These are phyloP conservation scores for Jamesozyma rosinii DNA, from an alignment of 805 yeast genomes.

Conservation along the genomic window DNA sequence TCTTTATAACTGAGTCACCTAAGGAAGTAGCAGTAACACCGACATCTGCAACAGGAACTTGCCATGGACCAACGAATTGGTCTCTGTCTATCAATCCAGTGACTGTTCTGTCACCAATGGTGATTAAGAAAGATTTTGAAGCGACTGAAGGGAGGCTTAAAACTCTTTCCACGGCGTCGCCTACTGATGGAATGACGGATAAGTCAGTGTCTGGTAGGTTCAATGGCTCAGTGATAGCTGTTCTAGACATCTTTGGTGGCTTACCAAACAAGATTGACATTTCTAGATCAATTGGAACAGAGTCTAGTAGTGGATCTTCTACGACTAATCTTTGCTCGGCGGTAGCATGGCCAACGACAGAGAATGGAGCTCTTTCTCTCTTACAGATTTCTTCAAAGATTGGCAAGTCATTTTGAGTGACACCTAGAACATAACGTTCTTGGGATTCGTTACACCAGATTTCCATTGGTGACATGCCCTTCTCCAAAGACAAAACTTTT, in stretches of 20 bases:
- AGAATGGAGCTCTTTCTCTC: constrained; percentile 93
- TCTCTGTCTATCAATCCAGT: constrained; percentile 96
- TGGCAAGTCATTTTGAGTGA: constrained; percentile 65
- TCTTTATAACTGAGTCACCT: constrained; percentile 55
- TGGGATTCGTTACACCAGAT: constrained; percentile 99
- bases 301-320: constrained; percentile 65
- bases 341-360: constrained; percentile 92
- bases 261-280: constrained; percentile 94
- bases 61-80: constrained; percentile 99
- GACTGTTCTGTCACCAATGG: constrained; percentile 98
- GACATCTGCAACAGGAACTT: constrained; percentile 96
- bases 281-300: constrained; percentile 89
- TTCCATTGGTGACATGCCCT: constrained; percentile 99
- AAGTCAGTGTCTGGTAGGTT: constrained; percentile 34
- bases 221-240: constrained; percentile 54
- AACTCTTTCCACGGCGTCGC: constrained; percentile 72
- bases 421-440: constrained; percentile 94
- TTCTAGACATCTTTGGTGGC: constrained; percentile 89
- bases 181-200: constrained; percentile 33
- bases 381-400: constrained; percentile 70
- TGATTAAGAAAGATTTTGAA: constrained; percentile 84
- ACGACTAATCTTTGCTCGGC: constrained; percentile 73
- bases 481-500: constrained; percentile 81
- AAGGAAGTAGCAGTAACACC: constrained; percentile 90
- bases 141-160: constrained; percentile 89